phyloP scores from a whole-genome alignment of 2,329 filamentous ascomycete genomes.

The Xylariales sp. region DNA sequence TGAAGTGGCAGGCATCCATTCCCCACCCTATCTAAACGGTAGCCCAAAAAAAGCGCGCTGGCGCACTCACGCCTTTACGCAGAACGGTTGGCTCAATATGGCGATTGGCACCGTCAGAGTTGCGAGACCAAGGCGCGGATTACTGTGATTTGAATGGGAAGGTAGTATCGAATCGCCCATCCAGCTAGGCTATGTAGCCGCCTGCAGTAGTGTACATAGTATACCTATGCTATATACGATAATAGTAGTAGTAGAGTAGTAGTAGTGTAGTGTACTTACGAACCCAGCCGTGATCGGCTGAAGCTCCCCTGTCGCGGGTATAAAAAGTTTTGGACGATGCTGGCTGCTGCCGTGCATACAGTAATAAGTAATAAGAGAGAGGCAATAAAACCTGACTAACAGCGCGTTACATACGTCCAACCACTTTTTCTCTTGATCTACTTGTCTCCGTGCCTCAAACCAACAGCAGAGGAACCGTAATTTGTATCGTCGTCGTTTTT shows the following conservation, averaged over 20 bases:
- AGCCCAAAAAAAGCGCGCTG: too few relatives aligned
- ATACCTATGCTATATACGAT: too few relatives aligned
- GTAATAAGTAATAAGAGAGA: not conserved
- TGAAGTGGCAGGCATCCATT: too few relatives aligned
- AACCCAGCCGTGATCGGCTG: constrained; percentile 14
- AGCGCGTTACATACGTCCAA: not conserved
- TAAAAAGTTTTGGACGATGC: not conserved
- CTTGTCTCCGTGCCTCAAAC: not conserved
- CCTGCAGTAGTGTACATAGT: too few relatives aligned
- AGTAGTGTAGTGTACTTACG: too few relatives aligned
- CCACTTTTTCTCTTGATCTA: not conserved
- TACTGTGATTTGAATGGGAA: not conserved
- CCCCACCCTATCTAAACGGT: too few relatives aligned
- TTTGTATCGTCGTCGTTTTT: not conserved
- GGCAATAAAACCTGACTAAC: not conserved
- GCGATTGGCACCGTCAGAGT: too few relatives aligned
- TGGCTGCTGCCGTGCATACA: not conserved
- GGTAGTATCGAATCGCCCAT: not conserved
- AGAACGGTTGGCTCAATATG: too few relatives aligned
- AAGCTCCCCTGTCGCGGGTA: constrained; percentile 10
- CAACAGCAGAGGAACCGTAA: not conserved
- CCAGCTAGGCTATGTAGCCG: not conserved
- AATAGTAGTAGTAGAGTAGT: too few relatives aligned
- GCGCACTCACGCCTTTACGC: too few relatives aligned
- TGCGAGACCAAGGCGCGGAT: not conserved